Evolutionary conservation across 1,284 basidiomycete genomes (phyloP), one percentile per base, ranked within the genome.

Genomic region (Xerocomus nothofagi): DNA sequence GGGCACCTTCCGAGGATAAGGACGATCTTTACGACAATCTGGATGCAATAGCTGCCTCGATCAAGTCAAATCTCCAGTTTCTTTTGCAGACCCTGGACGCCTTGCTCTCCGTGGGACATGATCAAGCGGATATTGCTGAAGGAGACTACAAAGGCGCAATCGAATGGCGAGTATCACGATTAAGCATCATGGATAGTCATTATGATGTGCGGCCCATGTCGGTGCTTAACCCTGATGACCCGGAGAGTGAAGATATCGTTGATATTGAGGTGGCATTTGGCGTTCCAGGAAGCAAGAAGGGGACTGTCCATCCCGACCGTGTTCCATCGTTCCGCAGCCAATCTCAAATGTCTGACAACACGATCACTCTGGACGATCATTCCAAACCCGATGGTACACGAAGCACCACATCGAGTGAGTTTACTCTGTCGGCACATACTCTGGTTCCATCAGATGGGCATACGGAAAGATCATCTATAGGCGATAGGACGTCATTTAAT

Each of bases 71-170:
- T 54, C 66, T 82, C 17, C 69, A 68, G 9, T 65, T 79, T 18
- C 73, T 83, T n/a, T 69, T 80, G 44, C 77, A 83, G 58, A 80
- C 79, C 2, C 67, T 88, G 8, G 82, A 87, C 41, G 74, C 72
- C 6, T 70, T 91, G 29, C 67, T 86, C 20, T 69, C 75, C 1
- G 63, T 88, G n/a, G 86, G 86, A 3, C 77, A 80, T 47, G 81
- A 86, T 47, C 87, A 90, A 65, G 82, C 79, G 3, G 79, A 83
- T 17, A 73, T 85, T 41, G 79, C 81, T 18, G 78, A 81, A 61
- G 80, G 78, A 41, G 83, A 86, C 50, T 88, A 88, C 66, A 80
- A 73, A 44, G 81, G 78, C 6, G 86, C 86, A 3, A 88, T 88
- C 47, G 82, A 86, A 49, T 81, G 84, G 81, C 76, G 86, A 23